Evolutionary conservation across 2,329 filamentous ascomycete genomes (phyloP).

Genomic region (Rhinocladiella mackenziei): DNA sequence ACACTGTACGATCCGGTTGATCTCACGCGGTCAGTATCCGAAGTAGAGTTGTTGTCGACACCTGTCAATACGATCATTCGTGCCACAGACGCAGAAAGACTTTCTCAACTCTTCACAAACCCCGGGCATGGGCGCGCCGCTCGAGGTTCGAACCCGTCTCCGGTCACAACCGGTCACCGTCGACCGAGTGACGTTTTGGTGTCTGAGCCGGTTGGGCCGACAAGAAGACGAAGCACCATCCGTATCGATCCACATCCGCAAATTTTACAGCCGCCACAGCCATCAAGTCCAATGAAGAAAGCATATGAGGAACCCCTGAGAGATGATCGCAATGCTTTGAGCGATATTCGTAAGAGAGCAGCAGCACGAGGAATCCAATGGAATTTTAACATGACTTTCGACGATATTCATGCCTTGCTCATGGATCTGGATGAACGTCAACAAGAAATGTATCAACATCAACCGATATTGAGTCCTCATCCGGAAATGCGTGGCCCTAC

Average conservation of each 20-base stretch:
- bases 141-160: slow-evolving; percentile 1
- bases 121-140: neutral
- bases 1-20: slow-evolving; percentile 10
- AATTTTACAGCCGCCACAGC: neutral
- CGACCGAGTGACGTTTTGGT: too few species aligned
- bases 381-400: slow-evolving; percentile 23
- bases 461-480: slow-evolving; percentile 1
- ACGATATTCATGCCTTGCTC: slow-evolving; percentile 16
- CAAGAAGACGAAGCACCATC: too few species aligned
- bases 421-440: slow-evolving; percentile 13
- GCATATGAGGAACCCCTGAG: slow-evolving; percentile 20
- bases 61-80: slow-evolving; percentile 26
- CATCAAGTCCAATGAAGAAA: neutral
- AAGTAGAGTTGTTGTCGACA: slow-evolving; percentile 14
- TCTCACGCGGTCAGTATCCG: slow-evolving; percentile 5
- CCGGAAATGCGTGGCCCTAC: neutral
- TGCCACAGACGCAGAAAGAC: slow-evolving; percentile 14
- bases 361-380: slow-evolving; percentile 12
- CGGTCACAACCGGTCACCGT: neutral
- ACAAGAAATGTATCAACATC: slow-evolving; percentile 3
- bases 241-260: too few species aligned
- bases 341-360: slow-evolving; percentile 17
- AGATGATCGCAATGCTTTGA: slow-evolving; percentile 17
- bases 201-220: too few species aligned
- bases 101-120: slow-evolving; percentile 10